Evolutionary conservation across 345 rosid genomes (phyloP).

Genomic region (Abelmoschus esculentus): DNA sequence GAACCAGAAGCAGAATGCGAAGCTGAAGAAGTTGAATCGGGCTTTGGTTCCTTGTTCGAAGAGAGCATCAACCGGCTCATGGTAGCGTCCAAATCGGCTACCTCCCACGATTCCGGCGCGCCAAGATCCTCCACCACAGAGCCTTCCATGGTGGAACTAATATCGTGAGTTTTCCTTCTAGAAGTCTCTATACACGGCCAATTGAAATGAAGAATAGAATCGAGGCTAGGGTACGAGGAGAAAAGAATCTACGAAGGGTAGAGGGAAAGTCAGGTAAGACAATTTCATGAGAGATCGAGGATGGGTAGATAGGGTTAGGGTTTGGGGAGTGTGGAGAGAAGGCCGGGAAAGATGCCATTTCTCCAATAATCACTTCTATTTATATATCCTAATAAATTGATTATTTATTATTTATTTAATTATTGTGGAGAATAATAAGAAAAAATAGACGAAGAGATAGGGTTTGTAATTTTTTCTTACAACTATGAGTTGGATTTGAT

Average conservation of each 20-base stretch:
- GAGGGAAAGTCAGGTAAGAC: background rate
- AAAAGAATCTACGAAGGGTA: background rate
- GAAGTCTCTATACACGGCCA: background rate
- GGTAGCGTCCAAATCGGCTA: slow-evolving; percentile 61
- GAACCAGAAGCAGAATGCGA: background rate
- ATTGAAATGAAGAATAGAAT: background rate
- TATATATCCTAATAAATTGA: no score
- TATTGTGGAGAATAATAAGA: background rate
- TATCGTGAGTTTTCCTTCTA: background rate
- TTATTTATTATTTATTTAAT: background rate
- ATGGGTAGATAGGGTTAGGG: slow-evolving; percentile 9
- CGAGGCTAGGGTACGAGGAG: slow-evolving; percentile 8
- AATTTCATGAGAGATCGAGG: slow-evolving; percentile 18
- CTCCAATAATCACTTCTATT: background rate
- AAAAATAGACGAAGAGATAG: background rate
- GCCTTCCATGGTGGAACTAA: slow-evolving; percentile 38
- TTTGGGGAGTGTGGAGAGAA: background rate
- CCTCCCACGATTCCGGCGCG: slow-evolving; percentile 76
- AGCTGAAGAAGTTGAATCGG: slow-evolving; percentile 6
- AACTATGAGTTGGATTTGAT: no score
- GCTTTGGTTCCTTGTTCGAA: slow-evolving; percentile 17
- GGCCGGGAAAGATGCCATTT: background rate
- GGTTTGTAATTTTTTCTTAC: background rate
- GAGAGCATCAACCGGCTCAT: slow-evolving; percentile 56
- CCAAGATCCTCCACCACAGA: slow-evolving; percentile 59